These are phyloP conservation scores for Chimonanthus praecox DNA, from an alignment of 164 flowering plant species.

Conservation along the genomic window DNA sequence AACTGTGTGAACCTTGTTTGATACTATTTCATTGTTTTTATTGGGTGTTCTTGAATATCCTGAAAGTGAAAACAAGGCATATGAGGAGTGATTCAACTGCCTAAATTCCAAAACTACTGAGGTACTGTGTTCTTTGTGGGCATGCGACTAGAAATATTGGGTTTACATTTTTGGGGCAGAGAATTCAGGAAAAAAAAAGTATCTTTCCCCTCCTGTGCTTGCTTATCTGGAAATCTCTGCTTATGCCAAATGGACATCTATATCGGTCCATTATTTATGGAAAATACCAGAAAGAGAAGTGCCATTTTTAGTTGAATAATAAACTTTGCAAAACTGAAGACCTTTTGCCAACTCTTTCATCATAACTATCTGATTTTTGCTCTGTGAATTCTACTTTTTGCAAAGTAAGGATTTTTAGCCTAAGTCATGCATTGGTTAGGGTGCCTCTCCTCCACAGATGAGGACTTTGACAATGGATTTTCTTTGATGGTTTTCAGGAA, in stretches of 20 bases:
- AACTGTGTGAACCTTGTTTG: no score
- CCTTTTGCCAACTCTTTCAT: not conserved
- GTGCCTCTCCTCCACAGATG: no score
- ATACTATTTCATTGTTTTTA: not conserved
- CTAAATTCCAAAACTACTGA: no score
- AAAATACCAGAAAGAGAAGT: not conserved
- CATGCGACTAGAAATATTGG: no score
- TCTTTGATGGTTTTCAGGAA: slow-evolving; percentile 50
- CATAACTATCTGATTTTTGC: not conserved
- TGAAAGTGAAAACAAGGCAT: not conserved
- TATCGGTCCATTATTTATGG: not conserved
- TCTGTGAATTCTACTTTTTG: not conserved
- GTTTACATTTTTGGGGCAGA: no score
- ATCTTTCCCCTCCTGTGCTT: not conserved
- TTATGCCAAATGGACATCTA: not conserved
- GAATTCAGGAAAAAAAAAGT: not conserved
- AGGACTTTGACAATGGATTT: not conserved
- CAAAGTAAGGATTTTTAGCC: no score
- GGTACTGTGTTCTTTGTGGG: no score
- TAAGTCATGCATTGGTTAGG: no score
- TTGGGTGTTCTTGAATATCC: not conserved
- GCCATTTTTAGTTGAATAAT: not conserved
- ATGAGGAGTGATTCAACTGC: not conserved
- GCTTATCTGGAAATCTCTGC: not conserved
- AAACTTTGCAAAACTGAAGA: no score